phyloP scores from a whole-genome alignment of 2,329 filamentous ascomycete genomes.

The Cytospora paraplurivora region DNA sequence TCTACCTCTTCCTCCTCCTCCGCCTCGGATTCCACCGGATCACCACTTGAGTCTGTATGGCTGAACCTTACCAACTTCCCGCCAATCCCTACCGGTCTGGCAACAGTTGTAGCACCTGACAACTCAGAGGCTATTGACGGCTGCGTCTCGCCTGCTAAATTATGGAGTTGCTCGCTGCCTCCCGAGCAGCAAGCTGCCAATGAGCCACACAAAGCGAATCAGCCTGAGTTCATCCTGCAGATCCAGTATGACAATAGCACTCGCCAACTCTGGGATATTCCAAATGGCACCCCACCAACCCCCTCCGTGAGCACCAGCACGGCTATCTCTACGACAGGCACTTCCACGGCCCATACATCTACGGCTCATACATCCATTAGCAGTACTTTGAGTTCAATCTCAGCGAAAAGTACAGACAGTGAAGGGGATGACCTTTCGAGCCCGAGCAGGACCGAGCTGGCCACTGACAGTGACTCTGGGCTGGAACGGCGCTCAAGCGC shows the following conservation, averaged over 20 bases:
- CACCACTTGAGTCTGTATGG: slow-evolving; percentile 53
- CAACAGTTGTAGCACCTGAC: slow-evolving; percentile 75
- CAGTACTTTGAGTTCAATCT: slow-evolving; percentile 8
- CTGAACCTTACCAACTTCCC: slow-evolving; percentile 85
- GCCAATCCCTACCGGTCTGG: slow-evolving; percentile 80
- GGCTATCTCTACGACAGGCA: background rate
- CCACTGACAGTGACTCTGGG: background rate
- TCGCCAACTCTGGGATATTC: slow-evolving; percentile 51
- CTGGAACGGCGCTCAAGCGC: slow-evolving; percentile 12
- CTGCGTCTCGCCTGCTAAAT: slow-evolving; percentile 70
- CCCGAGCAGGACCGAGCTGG: background rate
- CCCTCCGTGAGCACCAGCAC: slow-evolving; percentile 23
- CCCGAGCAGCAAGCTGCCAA: slow-evolving; percentile 72
- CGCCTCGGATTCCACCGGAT: background rate
- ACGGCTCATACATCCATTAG: background rate
- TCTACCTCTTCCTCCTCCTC: slow-evolving; percentile 9
- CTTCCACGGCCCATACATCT: background rate
- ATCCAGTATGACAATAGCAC: slow-evolving; percentile 72
- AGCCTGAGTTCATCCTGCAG: slow-evolving; percentile 79
- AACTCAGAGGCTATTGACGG: slow-evolving; percentile 63
- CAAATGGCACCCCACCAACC: slow-evolving; percentile 40
- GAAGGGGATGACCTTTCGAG: slow-evolving; percentile 9
- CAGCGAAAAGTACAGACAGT: slow-evolving; percentile 11
- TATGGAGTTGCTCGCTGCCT: slow-evolving; percentile 87
- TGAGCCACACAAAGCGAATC: slow-evolving; percentile 63